phyloP scores from a whole-genome alignment of 2,329 filamentous ascomycete species.

The Xylaria sp. region DNA sequence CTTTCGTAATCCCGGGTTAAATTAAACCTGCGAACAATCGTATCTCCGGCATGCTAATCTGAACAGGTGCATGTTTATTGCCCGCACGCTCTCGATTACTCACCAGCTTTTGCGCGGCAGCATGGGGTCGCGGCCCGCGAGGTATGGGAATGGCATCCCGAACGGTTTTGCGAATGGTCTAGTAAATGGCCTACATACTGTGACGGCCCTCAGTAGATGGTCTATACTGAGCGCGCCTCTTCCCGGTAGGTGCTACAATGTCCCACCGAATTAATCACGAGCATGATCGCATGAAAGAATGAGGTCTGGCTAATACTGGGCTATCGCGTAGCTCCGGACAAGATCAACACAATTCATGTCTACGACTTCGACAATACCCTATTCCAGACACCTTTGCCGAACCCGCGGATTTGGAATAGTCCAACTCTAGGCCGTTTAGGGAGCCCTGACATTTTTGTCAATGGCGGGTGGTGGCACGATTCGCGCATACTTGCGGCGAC shows the following conservation, averaged over 20 bases:
- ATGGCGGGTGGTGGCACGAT: slow-evolving; percentile 98
- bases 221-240: slow-evolving; percentile 76
- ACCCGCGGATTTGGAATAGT: slow-evolving; percentile 83
- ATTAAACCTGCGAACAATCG: background rate
- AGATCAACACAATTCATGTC: slow-evolving; percentile 82
- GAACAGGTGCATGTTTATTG: slow-evolving; percentile 19
- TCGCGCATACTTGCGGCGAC: slow-evolving; percentile 83
- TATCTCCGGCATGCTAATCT: slow-evolving; percentile 12
- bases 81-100: slow-evolving; percentile 17
- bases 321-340: slow-evolving; percentile 57
- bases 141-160: slow-evolving; percentile 29
- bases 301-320: slow-evolving; percentile 16
- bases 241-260: slow-evolving; percentile 58
- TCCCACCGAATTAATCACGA: background rate
- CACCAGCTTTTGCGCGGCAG: slow-evolving; percentile 24
- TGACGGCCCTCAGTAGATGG: slow-evolving; percentile 83
- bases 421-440: slow-evolving; percentile 78
- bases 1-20: background rate
- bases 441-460: slow-evolving; percentile 75
- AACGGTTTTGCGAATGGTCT: slow-evolving; percentile 32
- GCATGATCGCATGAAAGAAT: background rate
- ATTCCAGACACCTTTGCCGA: slow-evolving; percentile 89
- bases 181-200: slow-evolving; percentile 51
- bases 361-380: slow-evolving; percentile 99
- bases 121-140: slow-evolving; percentile 37